These are phyloP conservation scores for Ophiostoma ulmi DNA, from an alignment of 2,329 filamentous ascomycete genomes.

Conservation along the genomic window DNA sequence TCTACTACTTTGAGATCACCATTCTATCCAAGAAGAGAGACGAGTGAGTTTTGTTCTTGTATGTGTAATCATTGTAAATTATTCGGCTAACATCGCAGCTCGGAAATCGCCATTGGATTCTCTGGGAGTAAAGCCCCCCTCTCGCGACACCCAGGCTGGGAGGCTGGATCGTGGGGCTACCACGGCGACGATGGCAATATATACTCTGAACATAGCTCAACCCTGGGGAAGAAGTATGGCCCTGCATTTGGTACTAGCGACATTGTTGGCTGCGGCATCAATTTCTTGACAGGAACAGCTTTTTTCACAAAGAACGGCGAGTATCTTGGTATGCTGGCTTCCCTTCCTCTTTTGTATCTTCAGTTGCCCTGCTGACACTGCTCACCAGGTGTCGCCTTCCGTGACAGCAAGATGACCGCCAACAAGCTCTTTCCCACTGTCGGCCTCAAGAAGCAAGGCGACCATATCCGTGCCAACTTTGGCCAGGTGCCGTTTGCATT, in stretches of 20 bases:
- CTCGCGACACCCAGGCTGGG: slow-evolving; percentile 59
- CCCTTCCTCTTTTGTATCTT: neutral
- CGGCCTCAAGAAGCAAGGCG: slow-evolving; percentile 60
- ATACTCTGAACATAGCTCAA: slow-evolving; percentile 50
- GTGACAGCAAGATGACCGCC: slow-evolving; percentile 50
- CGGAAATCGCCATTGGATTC: slow-evolving; percentile 60
- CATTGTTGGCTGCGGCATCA: slow-evolving; percentile 60
- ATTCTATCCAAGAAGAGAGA: slow-evolving; percentile 49
- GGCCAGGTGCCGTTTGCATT: slow-evolving; percentile 75
- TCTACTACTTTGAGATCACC: slow-evolving; percentile 85
- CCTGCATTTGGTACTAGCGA: slow-evolving; percentile 53
- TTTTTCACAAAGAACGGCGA: slow-evolving; percentile 65
- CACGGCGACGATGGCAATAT: slow-evolving; percentile 63
- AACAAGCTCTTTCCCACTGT: slow-evolving; percentile 62
- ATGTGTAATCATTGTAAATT: neutral
- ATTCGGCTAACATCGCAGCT: slow-evolving; percentile 37
- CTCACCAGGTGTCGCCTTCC: slow-evolving; percentile 51
- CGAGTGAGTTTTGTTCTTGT: slow-evolving; percentile 43
- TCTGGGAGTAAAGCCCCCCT: slow-evolving; percentile 50
- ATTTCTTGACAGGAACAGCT: slow-evolving; percentile 58
- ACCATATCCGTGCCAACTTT: slow-evolving; percentile 60
- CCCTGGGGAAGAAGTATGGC: slow-evolving; percentile 52
- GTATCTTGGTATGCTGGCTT: slow-evolving; percentile 40
- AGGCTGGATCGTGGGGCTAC: slow-evolving; percentile 63
- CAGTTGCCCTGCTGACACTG: neutral